Evolutionary conservation across 495 filamentous ascomycete species (phyloP), one percentile per base, ranked within the genome.

Genomic region (Penicillium angulare): DNA sequence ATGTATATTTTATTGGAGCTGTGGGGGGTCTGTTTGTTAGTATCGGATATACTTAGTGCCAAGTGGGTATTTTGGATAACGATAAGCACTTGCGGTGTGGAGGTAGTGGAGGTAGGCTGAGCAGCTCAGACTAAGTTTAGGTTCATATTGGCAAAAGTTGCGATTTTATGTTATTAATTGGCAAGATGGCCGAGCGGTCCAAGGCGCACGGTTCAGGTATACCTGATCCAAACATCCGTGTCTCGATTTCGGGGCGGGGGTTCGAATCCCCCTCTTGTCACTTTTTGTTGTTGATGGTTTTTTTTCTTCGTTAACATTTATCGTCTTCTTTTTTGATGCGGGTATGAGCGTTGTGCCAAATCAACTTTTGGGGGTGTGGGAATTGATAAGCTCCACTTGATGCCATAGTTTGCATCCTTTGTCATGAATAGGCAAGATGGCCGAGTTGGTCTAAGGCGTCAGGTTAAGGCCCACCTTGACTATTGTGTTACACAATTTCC

Each of bases 251-350:
- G 57, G 57, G 64, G 64, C 65, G 64, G 64, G 65, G 56, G 65
- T 68, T 68, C 65, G 54, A 68, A 68, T 67, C 65, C 56, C 65
- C 64, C 65, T 64, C 63, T 67, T 66, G 59, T 66, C 65, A 68
- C 55, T 18, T 57, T 44, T 58, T 58, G 57, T 26, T 24, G 20
- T 40, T 13, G 13, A 34, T 7, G n/a, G 2, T 35, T 17, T 35
- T 17, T n/a, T 15, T 35, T 5, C 1, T 15, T n/a, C 15, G 7
- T 35, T 35, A 6, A n/a, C 33, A 15, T 15, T 5, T 35, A n/a
- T 5, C 15, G 7, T 17, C 15, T 35, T 35, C 1, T 35, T 35
- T 35, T 20, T 21, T 38, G 5, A 20, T n/a, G n/a, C n/a, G n/a
- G n/a, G n/a, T n/a, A n/a, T n/a, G n/a, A n/a, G n/a, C n/a, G n/a